Evolutionary conservation across 768 basidiomycete species (phyloP).

Genomic region (Nevesoporus exiguus): DNA sequence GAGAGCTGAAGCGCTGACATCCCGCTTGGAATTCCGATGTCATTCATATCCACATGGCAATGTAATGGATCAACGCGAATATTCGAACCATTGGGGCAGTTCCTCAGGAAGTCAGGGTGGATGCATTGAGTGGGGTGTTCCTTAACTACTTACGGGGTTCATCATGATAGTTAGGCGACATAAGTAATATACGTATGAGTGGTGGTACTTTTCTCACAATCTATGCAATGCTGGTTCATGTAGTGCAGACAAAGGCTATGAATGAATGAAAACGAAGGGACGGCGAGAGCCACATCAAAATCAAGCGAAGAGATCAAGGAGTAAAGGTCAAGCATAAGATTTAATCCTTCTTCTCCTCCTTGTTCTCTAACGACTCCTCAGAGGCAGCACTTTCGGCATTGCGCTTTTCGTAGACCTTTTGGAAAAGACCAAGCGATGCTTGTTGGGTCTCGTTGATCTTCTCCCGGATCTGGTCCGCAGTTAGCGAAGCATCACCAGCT

Average conservation of each 20-base stretch:
- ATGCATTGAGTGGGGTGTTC: slow-evolving; percentile 27
- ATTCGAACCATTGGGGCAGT: no score
- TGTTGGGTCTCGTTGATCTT: slow-evolving; percentile 94
- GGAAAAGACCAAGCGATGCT: slow-evolving; percentile 95
- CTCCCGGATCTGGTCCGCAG: slow-evolving; percentile 83
- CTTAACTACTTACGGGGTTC: slow-evolving; percentile 15
- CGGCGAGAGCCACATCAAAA: slow-evolving; percentile 16
- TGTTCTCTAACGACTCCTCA: slow-evolving; percentile 41
- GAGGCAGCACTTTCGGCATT: slow-evolving; percentile 63
- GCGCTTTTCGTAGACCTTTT: slow-evolving; percentile 95
- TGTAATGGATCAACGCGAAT: no score
- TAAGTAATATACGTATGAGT: slow-evolving; percentile 24
- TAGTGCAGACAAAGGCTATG: slow-evolving; percentile 1
- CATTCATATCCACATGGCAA: no score
- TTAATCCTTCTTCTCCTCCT: slow-evolving; percentile 86
- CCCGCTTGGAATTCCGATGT: no score
- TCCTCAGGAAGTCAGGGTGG: neutral
- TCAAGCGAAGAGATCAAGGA: slow-evolving; percentile 6
- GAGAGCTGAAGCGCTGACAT: no score
- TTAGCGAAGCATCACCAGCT: slow-evolving; percentile 74
- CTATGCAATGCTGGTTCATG: slow-evolving; percentile 24
- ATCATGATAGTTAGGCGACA: slow-evolving; percentile 14
- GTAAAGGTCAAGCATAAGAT: neutral
- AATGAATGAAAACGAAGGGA: slow-evolving; percentile 26
- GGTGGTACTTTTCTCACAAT: slow-evolving; percentile 28